Evolutionary conservation across 257 asterid genomes (phyloP), one percentile per base, ranked within the genome.

Genomic region (Nicotiana paniculata): DNA sequence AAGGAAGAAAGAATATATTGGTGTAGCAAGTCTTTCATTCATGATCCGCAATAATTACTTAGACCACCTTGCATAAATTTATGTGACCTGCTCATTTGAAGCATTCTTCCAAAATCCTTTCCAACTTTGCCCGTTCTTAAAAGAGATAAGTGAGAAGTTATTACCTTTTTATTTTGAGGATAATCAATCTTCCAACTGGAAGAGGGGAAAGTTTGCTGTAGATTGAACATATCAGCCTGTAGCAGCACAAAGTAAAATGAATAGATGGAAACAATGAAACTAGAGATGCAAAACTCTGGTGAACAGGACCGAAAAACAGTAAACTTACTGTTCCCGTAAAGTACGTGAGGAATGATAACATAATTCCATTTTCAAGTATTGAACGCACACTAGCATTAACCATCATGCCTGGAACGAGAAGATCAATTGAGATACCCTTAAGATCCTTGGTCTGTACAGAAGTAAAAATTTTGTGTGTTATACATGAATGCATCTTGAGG

Each of bases 351-450:
- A 96, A 96, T 67, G 98, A 92, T 77, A 96, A 83, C 92, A 94
- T 85, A 86, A 94, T 69, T 66, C 99, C 99, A 90, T 94, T 96
- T 83, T 93, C 98, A 35, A 94, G 96, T 66, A 91, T 89, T 82
- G 99, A 89, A 85, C 84, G 89, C 78, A 96, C 99, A 82, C 91
- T 91, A 77, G 98, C 96, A 86, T 92, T 93, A 87, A 96, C 97
- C 98, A 96, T 85, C 99, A 96, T 96, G 86, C 99, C 99, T 54
- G 99, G 99, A 87, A 89, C 89, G 74, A 96, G 98, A 88, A 93
- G 95, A 90, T 96, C 99, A 80, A 96, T 90, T 75, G 99, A 96
- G 59, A 96, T 88, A 64, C 98, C 97, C 89, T 93, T 94, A 75
- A 91, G 95, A 82, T 94, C 99, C 90, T 89, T 93, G 87, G 97